Evolutionary conservation across 306 rosid genomes (phyloP).

Genomic region (Begonia fuchsioides): DNA sequence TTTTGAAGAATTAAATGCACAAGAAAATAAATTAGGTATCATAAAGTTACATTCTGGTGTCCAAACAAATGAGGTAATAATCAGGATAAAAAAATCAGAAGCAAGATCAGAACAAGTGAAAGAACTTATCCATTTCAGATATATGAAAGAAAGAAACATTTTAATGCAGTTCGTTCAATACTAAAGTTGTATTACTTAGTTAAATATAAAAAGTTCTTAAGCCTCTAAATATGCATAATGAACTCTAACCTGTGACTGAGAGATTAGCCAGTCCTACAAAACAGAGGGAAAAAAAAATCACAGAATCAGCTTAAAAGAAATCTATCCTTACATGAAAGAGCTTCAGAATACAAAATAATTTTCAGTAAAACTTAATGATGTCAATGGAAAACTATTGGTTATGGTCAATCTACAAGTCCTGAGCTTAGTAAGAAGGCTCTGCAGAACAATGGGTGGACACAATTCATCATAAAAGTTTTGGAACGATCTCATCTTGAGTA

Average conservation of each 20-base stretch:
- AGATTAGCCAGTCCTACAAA: constrained; percentile 81
- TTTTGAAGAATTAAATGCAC: no score
- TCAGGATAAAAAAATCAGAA: background rate
- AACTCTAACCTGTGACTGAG: constrained; percentile 65
- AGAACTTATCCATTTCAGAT: no score
- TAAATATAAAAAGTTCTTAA: background rate
- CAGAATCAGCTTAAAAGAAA: constrained; percentile 3
- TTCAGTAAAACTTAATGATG: background rate
- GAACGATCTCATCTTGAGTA: background rate
- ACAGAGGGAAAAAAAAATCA: background rate
- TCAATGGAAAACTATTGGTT: background rate
- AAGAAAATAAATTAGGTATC: no score
- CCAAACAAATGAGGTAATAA: background rate
- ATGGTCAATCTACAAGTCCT: background rate
- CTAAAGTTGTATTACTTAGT: no score
- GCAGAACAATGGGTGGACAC: no score
- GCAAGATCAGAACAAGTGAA: background rate
- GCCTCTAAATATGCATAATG: constrained; percentile 12
- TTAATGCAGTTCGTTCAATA: no score
- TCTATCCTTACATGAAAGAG: background rate
- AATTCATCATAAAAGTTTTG: background rate
- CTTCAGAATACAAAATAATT: background rate
- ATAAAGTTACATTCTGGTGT: no score
- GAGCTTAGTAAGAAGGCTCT: background rate
- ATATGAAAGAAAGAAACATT: no score